A percentile compares a stretch with the other conserved stretches of the same genome.
Conservation (phyloP, 169 alveolate species). For the Cryptosporidium baileyi region DNA sequence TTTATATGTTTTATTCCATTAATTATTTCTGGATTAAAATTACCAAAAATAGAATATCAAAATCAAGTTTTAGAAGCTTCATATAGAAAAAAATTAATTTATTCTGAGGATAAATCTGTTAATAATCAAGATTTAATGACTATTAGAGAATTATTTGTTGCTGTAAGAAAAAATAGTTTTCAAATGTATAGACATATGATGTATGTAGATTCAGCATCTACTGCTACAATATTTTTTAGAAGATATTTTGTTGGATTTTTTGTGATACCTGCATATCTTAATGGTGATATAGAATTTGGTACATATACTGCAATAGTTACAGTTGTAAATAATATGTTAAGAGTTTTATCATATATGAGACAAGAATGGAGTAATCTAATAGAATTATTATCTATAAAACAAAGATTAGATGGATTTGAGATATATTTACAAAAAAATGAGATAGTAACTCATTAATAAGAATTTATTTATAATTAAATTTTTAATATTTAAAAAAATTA, state of each 20-base stretch:
- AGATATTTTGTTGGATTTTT: conserved; percentile 15
- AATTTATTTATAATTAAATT: too few relatives aligned
- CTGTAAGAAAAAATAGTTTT: conserved; percentile 27
- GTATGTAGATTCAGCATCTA: conserved; percentile 58
- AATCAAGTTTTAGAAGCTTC: conserved; percentile 69
- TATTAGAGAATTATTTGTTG: conserved; percentile 18
- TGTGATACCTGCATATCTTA: conserved; percentile 29
- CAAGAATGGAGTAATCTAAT: conserved; percentile 60
- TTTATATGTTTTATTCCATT: conserved; percentile 35
- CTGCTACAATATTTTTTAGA: conserved; percentile 19
- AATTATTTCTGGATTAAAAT: conserved; percentile 33
- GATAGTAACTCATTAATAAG: too few relatives aligned
- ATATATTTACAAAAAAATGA: neutral
- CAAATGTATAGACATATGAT: conserved; percentile 55
- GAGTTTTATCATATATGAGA: conserved; percentile 44
- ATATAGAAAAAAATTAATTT: conserved; percentile 37
- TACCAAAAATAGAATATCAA: conserved; percentile 52
- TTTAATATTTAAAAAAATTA: too few relatives aligned
- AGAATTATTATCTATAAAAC: conserved; percentile 34
- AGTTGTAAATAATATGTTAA: conserved; percentile 38
- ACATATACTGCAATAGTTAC: conserved; percentile 24
- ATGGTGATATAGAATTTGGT: conserved; percentile 46
- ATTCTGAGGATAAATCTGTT: neutral
- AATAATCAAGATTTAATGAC: conserved; percentile 17
- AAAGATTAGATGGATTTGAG: conserved; percentile 59